Conservation (phyloP, 805 yeast species). For the Starmerella ratchasimensis region DNA sequence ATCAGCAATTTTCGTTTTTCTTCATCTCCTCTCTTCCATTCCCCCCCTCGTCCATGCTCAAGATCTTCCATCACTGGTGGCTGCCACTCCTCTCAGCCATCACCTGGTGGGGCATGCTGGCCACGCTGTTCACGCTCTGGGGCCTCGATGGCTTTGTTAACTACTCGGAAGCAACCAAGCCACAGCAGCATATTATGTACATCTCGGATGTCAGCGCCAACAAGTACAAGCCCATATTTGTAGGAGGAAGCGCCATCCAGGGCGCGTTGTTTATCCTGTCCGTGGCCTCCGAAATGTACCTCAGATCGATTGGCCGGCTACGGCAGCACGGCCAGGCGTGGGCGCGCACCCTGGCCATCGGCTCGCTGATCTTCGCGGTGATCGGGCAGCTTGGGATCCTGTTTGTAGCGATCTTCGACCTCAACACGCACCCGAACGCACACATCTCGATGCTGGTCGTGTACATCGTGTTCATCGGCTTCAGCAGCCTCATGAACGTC, state of each 20-base stretch:
- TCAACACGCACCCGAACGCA: constrained; percentile 41
- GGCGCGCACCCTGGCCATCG: constrained; percentile 32
- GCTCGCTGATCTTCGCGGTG: constrained; percentile 35
- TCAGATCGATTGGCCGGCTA: constrained; percentile 45
- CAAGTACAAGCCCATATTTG: constrained; percentile 69
- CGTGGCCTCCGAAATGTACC: constrained; percentile 44
- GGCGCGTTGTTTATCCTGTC: constrained; percentile 60
- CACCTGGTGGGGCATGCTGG: constrained; percentile 87
- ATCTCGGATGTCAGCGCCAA: constrained; percentile 85
- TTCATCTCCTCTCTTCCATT: no score
- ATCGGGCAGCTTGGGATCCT: constrained; percentile 62
- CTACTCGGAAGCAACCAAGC: constrained; percentile 41
- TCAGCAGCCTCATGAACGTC: constrained; percentile 35
- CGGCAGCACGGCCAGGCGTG: constrained; percentile 36
- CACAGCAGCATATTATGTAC: constrained; percentile 38
- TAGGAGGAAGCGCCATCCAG: constrained; percentile 62
- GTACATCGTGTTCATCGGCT: constrained; percentile 54
- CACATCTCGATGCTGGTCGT: constrained; percentile 52
- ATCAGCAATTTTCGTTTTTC: no score
- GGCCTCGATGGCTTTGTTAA: constrained; percentile 64
- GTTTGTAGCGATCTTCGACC: constrained; percentile 61
- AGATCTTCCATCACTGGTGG: constrained; percentile 27
- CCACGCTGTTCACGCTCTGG: constrained; percentile 69
- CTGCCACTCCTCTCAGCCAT: constrained; percentile 53
- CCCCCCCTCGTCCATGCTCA: constrained; percentile 18